phyloP scores from a whole-genome alignment of 2,329 filamentous ascomycete species.

The Ceratocystiopsis sp. region DNA sequence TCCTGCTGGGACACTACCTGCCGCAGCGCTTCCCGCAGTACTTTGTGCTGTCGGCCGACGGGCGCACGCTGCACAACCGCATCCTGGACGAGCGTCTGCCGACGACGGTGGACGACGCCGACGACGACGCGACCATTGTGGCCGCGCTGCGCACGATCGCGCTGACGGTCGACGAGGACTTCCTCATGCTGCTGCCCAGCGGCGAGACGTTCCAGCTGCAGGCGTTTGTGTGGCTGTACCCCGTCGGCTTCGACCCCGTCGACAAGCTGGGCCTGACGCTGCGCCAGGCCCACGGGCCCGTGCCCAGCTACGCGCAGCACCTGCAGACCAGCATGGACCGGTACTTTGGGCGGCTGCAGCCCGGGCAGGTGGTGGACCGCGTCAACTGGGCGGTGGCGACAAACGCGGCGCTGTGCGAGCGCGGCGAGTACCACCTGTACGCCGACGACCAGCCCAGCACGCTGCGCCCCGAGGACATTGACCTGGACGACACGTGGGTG shows the following conservation, averaged over 20 bases:
- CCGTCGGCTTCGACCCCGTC: slow-evolving; percentile 6
- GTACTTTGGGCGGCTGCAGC: slow-evolving; percentile 4
- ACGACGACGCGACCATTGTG: slow-evolving; percentile 1
- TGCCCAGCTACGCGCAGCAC: slow-evolving; percentile 8
- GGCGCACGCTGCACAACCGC: slow-evolving; percentile 1
- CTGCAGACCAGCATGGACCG: slow-evolving; percentile 7
- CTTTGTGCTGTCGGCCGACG: background rate
- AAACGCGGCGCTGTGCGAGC: slow-evolving; percentile 5
- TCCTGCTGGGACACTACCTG: slow-evolving; percentile 5
- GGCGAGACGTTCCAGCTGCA: slow-evolving; percentile 5
- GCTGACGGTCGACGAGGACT: slow-evolving; percentile 7
- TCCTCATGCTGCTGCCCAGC: slow-evolving; percentile 7
- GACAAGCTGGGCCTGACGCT: slow-evolving; percentile 7
- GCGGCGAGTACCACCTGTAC: slow-evolving; percentile 8
- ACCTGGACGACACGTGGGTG: slow-evolving; percentile 7
- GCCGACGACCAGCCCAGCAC: slow-evolving; percentile 1
- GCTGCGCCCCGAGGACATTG: background rate
- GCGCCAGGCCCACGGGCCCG: slow-evolving; percentile 4
- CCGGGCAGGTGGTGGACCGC: slow-evolving; percentile 5
- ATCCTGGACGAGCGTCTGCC: slow-evolving; percentile 1
- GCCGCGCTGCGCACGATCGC: slow-evolving; percentile 2
- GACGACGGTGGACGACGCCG: background rate
- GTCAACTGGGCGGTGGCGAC: slow-evolving; percentile 8
- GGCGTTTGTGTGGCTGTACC: slow-evolving; percentile 7
- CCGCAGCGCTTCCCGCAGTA: slow-evolving; percentile 5